Evolutionary conservation across 1,284 basidiomycete genomes (phyloP).

Genomic region (Leccinum pachyderme): DNA sequence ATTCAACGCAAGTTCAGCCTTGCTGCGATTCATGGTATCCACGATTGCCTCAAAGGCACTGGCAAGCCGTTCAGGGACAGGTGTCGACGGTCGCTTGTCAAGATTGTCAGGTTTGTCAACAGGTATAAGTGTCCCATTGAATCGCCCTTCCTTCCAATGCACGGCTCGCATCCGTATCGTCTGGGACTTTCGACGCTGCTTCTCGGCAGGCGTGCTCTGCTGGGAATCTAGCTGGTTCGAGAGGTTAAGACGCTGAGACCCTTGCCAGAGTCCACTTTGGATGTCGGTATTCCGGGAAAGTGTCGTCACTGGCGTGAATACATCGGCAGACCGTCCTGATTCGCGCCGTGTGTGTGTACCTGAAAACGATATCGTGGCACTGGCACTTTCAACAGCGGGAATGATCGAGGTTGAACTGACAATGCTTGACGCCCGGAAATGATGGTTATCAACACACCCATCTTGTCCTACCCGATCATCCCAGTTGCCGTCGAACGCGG

Average conservation of each 20-base stretch:
- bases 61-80: slow-evolving; percentile 37
- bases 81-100: slow-evolving; percentile 30
- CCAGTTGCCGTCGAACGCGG: slow-evolving; percentile 30
- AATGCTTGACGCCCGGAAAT: slow-evolving; percentile 25
- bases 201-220: slow-evolving; percentile 21
- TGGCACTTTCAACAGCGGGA: slow-evolving; percentile 10
- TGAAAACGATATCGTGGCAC: slow-evolving; percentile 8
- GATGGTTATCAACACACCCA: slow-evolving; percentile 10
- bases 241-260: not conserved
- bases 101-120: slow-evolving; percentile 10
- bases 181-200: slow-evolving; percentile 40
- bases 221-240: slow-evolving; percentile 4
- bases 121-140: slow-evolving; percentile 32
- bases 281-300: slow-evolving; percentile 10
- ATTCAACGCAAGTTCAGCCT: slow-evolving; percentile 15
- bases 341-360: slow-evolving; percentile 1
- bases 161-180: slow-evolving; percentile 45
- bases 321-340: not conserved
- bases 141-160: slow-evolving; percentile 46
- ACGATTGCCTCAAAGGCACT: slow-evolving; percentile 43
- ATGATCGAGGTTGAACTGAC: slow-evolving; percentile 16
- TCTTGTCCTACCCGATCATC: slow-evolving; percentile 4
- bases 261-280: slow-evolving; percentile 15
- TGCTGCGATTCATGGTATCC: slow-evolving; percentile 36
- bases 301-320: slow-evolving; percentile 3